Base-by-base conservation (phyloP, 495 filamentous ascomycete species). In the Tuber calosporum region DNA sequence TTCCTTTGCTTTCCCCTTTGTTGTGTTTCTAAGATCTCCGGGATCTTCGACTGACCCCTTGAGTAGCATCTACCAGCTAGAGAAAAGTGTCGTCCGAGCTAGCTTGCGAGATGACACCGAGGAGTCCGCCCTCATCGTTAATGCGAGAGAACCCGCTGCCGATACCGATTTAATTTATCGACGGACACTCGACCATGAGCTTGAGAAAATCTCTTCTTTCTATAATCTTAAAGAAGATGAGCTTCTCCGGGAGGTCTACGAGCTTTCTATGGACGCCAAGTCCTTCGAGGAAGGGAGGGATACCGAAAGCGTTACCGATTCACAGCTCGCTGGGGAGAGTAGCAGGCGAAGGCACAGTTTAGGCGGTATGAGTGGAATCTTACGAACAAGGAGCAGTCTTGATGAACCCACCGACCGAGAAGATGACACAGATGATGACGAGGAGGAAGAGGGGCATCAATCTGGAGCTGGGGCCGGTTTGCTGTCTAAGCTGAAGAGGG, bases 171-270 rank as follows among this genome's bases (percentile, higher is more conserved):
- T 85, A 22, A 84, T 92, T 72, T 99, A 97, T 79, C 85, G 85
- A 69, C 88, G 89, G 71, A 90, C 93, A 40, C 86, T 99, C 13
- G 95, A 98, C 82, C 85, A 89, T 3, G 95, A 98, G 81, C 83
- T 99, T 71, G 93, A 97, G 82, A 98, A 97, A 85, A 91, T 98
- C 71, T 91, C 88, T 80, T 90, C 89, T 2, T 99, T 98, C 83
- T 98, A 92, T 83, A 87, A 88, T 72, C 83, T 91, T 68, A 98
- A 98, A 81, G 93, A 99, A 83, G 83, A 86, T 15, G 93, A 97
- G 80, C 89, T 98, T 68, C 88, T 90, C 70, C 88, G 90, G 66
- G 93, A 95, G 76, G 89, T 94, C 4, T 88, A 90, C n/a, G 85
- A 89, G 36, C 83, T 97, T 11, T 80, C 93, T 73, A 87, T 84